Percentiles rank a stretch among this genome's conserved stretches.
Evolutionary conservation across 2,329 filamentous ascomycete genomes (phyloP).

Genomic region (Penicillium decumbens): DNA sequence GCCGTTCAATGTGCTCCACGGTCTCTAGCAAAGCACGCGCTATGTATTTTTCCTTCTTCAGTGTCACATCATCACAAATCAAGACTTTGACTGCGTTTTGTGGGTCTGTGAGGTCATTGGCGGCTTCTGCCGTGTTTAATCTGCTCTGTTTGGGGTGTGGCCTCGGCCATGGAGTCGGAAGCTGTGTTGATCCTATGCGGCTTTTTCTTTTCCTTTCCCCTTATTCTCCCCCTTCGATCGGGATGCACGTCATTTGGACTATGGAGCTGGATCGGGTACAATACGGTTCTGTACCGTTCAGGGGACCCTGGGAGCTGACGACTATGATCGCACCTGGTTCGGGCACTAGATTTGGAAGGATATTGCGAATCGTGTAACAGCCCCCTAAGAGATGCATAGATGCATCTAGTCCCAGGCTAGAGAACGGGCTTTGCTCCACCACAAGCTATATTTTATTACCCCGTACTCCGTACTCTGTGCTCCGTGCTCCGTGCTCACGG

Average conservation of each 20-base stretch:
- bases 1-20: not conserved
- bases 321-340: not conserved
- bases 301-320: not conserved
- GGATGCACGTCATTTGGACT: not conserved
- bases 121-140: conserved; percentile 18
- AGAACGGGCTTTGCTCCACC: not conserved
- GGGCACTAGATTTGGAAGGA: too few species aligned
- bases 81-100: conserved; percentile 14
- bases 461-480: not conserved
- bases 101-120: conserved; percentile 21
- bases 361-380: too few species aligned
- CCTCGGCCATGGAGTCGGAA: too few species aligned
- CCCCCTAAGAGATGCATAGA: too few species aligned
- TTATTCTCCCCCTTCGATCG: not conserved
- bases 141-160: not conserved
- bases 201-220: not conserved
- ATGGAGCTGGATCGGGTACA: not conserved
- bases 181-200: not conserved
- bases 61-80: conserved; percentile 11
- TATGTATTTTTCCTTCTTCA: not conserved
- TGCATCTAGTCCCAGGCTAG: too few species aligned
- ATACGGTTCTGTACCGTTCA: not conserved
- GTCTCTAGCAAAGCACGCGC: not conserved
- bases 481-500: not conserved
- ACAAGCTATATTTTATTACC: not conserved